These are phyloP conservation scores for Danielia oregonensis DNA, from an alignment of 805 yeast species.

Conservation along the genomic window DNA sequence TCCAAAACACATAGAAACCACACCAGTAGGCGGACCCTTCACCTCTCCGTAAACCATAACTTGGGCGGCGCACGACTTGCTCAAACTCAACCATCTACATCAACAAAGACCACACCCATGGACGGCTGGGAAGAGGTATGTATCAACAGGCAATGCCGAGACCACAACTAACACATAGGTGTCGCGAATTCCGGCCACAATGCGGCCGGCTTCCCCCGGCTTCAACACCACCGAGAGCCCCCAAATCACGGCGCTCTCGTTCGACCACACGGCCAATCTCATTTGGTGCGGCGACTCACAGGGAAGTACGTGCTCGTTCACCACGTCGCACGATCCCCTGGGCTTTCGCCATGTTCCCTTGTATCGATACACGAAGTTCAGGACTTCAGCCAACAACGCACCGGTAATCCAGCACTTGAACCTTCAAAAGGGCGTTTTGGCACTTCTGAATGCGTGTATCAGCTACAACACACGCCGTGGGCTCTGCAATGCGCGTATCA, in stretches of 20 bases:
- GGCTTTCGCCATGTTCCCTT: conserved; percentile 16
- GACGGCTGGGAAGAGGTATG: conserved; percentile 52
- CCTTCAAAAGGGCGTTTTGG: conserved; percentile 31
- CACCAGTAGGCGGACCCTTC: no score
- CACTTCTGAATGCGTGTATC: conserved; percentile 29
- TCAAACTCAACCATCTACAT: not conserved
- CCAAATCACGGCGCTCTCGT: conserved; percentile 32
- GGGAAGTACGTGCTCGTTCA: conserved; percentile 42
- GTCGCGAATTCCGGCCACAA: conserved; percentile 24
- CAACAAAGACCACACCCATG: no score
- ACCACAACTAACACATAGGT: conserved; percentile 23
- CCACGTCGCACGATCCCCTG: conserved; percentile 20
- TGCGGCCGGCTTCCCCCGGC: conserved; percentile 1
- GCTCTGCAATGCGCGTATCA: conserved; percentile 14
- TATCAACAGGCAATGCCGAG: conserved; percentile 7
- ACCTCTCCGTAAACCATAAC: no score
- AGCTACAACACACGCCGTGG: conserved; percentile 36
- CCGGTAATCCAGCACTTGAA: conserved; percentile 28
- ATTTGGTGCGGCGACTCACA: conserved; percentile 80
- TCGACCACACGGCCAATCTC: conserved; percentile 72
- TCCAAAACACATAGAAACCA: no score
- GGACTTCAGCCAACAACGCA: conserved; percentile 16
- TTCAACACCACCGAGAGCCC: conserved; percentile 6
- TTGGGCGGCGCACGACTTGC: not conserved
- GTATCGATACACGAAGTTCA: conserved; percentile 37